Evolutionary conservation across 495 filamentous ascomycete genomes (phyloP).

Genomic region (Neurospora sp.): DNA sequence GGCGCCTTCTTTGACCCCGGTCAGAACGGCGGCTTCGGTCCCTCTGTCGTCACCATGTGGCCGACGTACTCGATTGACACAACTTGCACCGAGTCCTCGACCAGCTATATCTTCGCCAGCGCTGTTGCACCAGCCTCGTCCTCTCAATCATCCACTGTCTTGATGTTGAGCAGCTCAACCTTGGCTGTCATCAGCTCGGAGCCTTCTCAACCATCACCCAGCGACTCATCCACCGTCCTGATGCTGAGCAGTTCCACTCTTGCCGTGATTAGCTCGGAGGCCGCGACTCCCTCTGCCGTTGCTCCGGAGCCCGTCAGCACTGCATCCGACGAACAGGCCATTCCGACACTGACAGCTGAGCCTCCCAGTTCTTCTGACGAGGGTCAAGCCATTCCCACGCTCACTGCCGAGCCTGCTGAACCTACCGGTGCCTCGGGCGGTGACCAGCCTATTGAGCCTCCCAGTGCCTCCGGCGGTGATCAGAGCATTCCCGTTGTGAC

Average conservation of each 20-base stretch:
- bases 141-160: neutral
- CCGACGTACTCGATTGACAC: neutral
- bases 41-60: constrained; percentile 4
- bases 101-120: neutral
- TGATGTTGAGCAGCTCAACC: neutral
- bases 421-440: neutral
- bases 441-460: neutral
- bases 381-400: neutral
- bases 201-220: neutral
- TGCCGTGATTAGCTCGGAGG: neutral
- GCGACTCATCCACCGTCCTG: neutral
- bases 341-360: neutral
- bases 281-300: neutral
- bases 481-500: neutral
- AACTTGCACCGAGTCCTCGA: constrained; percentile 1
- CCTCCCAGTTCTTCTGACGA: neutral
- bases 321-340: neutral
- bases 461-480: neutral
- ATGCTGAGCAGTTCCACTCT: neutral
- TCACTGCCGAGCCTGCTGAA: neutral
- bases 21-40: neutral
- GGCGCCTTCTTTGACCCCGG: neutral
- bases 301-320: neutral
- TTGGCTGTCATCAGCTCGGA: neutral
- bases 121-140: neutral